Percentiles rank a stretch among this genome's conserved stretches.
Conservation (phyloP, 441 rosid species). For the Adansonia grandidieri region DNA sequence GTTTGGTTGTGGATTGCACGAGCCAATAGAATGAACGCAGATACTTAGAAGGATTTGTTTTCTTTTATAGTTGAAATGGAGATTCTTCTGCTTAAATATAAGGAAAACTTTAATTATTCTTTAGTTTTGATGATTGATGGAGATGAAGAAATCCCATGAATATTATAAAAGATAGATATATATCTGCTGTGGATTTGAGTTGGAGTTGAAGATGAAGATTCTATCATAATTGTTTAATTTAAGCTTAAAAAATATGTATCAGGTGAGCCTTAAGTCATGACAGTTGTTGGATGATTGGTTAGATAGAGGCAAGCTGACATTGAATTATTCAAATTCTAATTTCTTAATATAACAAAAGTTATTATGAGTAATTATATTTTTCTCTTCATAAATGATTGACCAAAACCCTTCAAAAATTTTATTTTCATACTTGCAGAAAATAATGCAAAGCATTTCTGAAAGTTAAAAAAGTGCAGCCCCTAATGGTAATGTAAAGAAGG, state of each 20-base stretch:
- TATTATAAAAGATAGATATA: not conserved
- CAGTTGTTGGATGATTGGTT: slow-evolving; percentile 19
- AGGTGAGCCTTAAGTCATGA: slow-evolving; percentile 1
- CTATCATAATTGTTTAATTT: not conserved
- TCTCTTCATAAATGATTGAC: slow-evolving; percentile 1
- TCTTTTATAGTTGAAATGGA: slow-evolving; percentile 14
- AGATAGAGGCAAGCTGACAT: slow-evolving; percentile 18
- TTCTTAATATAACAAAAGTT: not conserved
- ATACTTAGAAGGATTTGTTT: slow-evolving; percentile 31
- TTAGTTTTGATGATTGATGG: not conserved
- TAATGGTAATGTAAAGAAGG: not conserved
- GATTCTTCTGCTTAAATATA: slow-evolving; percentile 16
- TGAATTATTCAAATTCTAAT: not conserved
- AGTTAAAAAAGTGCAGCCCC: not conserved
- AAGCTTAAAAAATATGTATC: not conserved
- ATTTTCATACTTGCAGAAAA: not conserved
- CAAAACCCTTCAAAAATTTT: not conserved
- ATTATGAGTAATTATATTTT: not conserved
- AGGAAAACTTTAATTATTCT: too few relatives aligned
- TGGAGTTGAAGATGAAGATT: slow-evolving; percentile 13
- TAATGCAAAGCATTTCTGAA: not conserved
- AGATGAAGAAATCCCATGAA: not conserved
- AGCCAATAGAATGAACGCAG: slow-evolving; percentile 35
- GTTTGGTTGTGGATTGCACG: slow-evolving; percentile 23
- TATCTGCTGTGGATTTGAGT: slow-evolving; percentile 24